Evolutionary conservation across 257 asterid genomes (phyloP).

Genomic region (Solanum neorickii): DNA sequence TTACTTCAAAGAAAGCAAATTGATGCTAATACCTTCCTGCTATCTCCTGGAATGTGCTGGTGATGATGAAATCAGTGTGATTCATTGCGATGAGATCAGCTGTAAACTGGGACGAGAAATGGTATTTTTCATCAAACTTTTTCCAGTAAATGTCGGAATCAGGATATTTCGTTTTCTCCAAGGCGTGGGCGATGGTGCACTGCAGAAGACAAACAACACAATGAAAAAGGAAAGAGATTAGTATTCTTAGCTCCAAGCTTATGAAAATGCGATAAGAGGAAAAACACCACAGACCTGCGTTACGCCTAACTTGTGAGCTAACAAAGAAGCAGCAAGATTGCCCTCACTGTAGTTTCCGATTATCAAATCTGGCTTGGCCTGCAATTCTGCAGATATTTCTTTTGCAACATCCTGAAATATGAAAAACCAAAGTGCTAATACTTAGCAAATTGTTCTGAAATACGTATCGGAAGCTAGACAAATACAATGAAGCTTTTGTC

Average conservation of each 20-base stretch:
- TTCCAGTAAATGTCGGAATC: constrained; percentile 13
- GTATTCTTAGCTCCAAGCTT: neutral
- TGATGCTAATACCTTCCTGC: constrained; percentile 68
- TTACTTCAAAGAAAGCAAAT: neutral
- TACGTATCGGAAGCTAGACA: neutral
- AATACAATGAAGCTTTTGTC: neutral
- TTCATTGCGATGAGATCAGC: constrained; percentile 97
- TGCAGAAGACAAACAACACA: neutral
- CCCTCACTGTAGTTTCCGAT: constrained; percentile 98
- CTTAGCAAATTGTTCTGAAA: neutral
- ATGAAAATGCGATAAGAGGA: neutral
- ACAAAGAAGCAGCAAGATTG: constrained; percentile 83
- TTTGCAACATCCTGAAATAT: constrained; percentile 64
- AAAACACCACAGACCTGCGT: constrained; percentile 41
- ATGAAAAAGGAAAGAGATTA: neutral
- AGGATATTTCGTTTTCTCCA: constrained; percentile 13
- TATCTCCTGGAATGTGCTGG: constrained; percentile 95
- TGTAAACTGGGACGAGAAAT: constrained; percentile 90
- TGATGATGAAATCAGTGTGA: constrained; percentile 94
- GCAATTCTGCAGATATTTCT: constrained; percentile 65
- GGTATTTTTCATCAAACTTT: constrained; percentile 64
- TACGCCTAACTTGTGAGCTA: constrained; percentile 86
- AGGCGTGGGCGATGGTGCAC: constrained; percentile 11
- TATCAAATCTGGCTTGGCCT: constrained; percentile 85
- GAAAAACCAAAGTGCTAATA: neutral